Percentiles rank a stretch among this genome's conserved stretches.
Conservation (phyloP, 192 early-diverging fungal genomes). For the Dissophora globulifera region DNA sequence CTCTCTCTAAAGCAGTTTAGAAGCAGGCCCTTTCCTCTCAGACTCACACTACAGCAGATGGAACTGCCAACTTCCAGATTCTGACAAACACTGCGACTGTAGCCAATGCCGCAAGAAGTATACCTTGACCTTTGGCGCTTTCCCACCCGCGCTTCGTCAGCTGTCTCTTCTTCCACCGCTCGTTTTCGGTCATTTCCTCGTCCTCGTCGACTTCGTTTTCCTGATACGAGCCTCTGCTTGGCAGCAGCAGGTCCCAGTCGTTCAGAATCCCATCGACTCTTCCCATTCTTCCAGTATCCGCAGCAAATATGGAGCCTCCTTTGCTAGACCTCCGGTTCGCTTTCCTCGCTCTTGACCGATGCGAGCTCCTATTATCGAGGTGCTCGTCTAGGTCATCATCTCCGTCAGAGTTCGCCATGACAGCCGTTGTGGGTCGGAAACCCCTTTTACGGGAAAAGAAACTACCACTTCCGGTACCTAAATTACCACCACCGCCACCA, state of each 20-base stretch:
- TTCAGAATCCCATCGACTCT: constrained; percentile 26
- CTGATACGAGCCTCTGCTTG: constrained; percentile 19
- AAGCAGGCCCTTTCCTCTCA: neutral
- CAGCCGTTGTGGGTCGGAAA: neutral
- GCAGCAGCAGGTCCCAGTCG: constrained; percentile 45
- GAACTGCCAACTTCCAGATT: constrained; percentile 45
- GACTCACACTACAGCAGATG: constrained; percentile 46
- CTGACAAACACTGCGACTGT: constrained; percentile 31
- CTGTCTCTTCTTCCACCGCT: constrained; percentile 37
- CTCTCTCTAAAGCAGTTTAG: neutral
- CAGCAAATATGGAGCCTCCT: neutral
- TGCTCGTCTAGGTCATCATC: neutral
- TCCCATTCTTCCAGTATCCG: neutral
- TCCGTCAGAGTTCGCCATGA: neutral
- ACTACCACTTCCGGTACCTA: neutral
- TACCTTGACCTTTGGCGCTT: constrained; percentile 25
- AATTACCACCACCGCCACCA: neutral
- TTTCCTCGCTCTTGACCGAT: constrained; percentile 2
- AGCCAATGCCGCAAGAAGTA: constrained; percentile 18
- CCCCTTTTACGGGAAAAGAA: constrained; percentile 17
- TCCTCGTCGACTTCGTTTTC: constrained; percentile 14
- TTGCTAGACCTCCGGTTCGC: neutral
- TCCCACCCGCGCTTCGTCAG: constrained; percentile 41
- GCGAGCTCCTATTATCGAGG: constrained; percentile 17
- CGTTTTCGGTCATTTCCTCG: constrained; percentile 36